Percentiles rank a stretch among this genome's conserved stretches.
Conservation (phyloP, 225 moss, liverwort and hornwort species). For the Neckera pumila region DNA sequence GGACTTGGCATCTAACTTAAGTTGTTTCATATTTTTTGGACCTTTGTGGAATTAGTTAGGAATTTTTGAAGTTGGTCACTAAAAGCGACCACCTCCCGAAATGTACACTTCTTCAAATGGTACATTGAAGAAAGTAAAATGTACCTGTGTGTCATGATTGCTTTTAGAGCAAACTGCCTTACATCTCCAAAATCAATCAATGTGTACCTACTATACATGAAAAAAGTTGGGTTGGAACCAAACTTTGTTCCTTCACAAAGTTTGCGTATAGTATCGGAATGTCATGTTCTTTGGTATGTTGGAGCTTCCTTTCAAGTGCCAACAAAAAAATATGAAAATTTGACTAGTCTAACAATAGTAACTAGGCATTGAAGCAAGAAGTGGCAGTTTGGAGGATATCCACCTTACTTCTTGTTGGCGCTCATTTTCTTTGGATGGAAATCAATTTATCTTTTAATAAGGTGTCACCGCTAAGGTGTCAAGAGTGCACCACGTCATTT, state of each 20-base stretch:
- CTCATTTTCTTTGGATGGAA: background rate
- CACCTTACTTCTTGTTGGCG: background rate
- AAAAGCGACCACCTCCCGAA: too few species aligned
- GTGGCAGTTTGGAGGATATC: fast-evolving
- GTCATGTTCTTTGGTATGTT: background rate
- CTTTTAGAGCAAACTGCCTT: too few species aligned
- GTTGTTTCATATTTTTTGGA: too few species aligned
- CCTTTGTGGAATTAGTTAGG: too few species aligned
- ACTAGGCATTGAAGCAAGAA: background rate
- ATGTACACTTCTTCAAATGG: too few species aligned
- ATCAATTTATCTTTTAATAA: background rate
- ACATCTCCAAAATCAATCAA: background rate
- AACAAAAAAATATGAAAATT: background rate
- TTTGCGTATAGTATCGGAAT: background rate
- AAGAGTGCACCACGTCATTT: background rate
- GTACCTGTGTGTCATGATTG: too few species aligned
- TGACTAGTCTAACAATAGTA: background rate
- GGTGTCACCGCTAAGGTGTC: fast-evolving
- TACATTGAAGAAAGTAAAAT: too few species aligned
- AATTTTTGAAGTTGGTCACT: too few species aligned
- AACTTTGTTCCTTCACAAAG: background rate
- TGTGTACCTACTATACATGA: background rate
- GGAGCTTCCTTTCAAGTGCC: too few species aligned
- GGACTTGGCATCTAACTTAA: too few species aligned
- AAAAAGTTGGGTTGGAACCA: background rate